Conservation (phyloP, 495 filamentous ascomycete species). For the Penicillium tannophilum region DNA sequence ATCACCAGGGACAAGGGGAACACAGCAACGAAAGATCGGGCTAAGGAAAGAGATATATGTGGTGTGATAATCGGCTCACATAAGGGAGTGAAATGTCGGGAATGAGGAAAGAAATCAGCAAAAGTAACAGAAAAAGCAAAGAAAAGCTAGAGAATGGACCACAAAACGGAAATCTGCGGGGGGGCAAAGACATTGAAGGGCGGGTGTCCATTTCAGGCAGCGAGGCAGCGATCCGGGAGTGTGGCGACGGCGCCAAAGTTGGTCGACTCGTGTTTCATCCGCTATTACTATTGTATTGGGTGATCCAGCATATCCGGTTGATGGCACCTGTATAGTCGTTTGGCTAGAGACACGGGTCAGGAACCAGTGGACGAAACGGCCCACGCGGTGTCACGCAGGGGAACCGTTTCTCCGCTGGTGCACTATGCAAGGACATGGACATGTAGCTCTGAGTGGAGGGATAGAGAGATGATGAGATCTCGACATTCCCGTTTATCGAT, state of each 20-base stretch:
- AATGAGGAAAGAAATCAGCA: neutral
- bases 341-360: too few relatives aligned
- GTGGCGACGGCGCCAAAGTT: neutral
- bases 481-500: too few relatives aligned
- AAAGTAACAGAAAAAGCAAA: neutral
- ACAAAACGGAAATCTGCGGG: neutral
- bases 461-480: too few relatives aligned
- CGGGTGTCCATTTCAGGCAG: neutral
- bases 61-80: neutral
- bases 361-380: too few relatives aligned
- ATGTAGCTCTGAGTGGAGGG: too few relatives aligned
- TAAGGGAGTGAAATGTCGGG: neutral
- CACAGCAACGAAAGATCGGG: neutral
- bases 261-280: neutral
- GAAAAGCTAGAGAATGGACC: too few relatives aligned
- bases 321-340: too few relatives aligned
- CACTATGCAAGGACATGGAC: too few relatives aligned
- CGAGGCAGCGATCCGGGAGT: neutral
- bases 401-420: too few relatives aligned
- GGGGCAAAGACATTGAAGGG: neutral
- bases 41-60: neutral
- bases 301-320: too few relatives aligned
- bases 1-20: constrained; percentile 18
- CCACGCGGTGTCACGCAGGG: too few relatives aligned
- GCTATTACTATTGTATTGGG: too few relatives aligned